These are phyloP conservation scores for Rhizopogon vinicolor DNA, from an alignment of 768 basidiomycete species.

Conservation along the genomic window DNA sequence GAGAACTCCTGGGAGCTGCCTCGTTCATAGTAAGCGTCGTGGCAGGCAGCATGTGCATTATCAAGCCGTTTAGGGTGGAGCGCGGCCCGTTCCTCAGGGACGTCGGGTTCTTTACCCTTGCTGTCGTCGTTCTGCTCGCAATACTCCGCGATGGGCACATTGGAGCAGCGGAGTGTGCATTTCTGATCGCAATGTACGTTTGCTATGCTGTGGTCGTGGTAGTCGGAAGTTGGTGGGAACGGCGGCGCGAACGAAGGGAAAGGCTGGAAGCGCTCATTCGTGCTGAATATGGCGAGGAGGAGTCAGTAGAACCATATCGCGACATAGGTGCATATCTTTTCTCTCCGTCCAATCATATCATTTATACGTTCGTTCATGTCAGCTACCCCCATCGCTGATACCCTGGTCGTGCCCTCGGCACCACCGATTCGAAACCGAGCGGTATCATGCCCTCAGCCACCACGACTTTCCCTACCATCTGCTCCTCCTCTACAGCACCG, in stretches of 20 bases:
- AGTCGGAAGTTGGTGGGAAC: slow-evolving; percentile 72
- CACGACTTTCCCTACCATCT: slow-evolving; percentile 32
- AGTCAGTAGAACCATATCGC: slow-evolving; percentile 35
- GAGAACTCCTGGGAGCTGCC: slow-evolving; percentile 93
- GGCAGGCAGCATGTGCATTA: slow-evolving; percentile 96
- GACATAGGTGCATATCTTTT: slow-evolving; percentile 47
- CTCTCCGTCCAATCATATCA: not conserved
- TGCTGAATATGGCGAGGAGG: slow-evolving; percentile 51
- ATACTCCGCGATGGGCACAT: slow-evolving; percentile 79
- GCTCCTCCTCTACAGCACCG: slow-evolving; percentile 38
- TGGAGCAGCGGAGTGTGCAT: slow-evolving; percentile 62
- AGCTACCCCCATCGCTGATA: slow-evolving; percentile 7
- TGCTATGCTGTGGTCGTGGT: slow-evolving; percentile 77
- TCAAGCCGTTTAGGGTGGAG: slow-evolving; percentile 88
- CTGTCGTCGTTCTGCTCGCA: slow-evolving; percentile 69
- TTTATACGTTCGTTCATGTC: slow-evolving; percentile 3
- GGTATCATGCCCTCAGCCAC: slow-evolving; percentile 29
- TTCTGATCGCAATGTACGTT: slow-evolving; percentile 70
- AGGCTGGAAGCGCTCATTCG: slow-evolving; percentile 49
- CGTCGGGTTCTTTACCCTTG: slow-evolving; percentile 88
- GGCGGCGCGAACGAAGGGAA: slow-evolving; percentile 43
- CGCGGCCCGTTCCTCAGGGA: slow-evolving; percentile 84
- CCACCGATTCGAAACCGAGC: slow-evolving; percentile 38
- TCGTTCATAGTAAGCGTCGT: slow-evolving; percentile 96
- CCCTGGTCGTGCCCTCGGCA: slow-evolving; percentile 14